Evolutionary conservation across 2,329 filamentous ascomycete genomes (phyloP), one percentile per base, ranked within the genome.

Genomic region (Paraphaeosphaeria minitans): DNA sequence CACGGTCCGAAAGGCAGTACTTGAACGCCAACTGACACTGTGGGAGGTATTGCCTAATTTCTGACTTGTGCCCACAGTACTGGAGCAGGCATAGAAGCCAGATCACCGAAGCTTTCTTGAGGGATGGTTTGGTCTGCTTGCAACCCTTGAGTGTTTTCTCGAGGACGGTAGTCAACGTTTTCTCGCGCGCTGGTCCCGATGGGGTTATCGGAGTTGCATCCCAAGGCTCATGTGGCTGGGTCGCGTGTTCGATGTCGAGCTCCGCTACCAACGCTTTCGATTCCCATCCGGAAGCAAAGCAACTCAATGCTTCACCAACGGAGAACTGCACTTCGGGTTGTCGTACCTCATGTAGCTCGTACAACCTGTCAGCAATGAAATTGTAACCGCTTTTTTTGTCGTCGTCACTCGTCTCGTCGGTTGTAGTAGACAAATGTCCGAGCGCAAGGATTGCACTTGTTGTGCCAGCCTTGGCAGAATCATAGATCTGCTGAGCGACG

Each of bases 81-180:
- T 97, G 93, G 9, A 98, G 88, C 3, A 98, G 79, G 70, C 90
- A 96, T 59, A 98, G 88, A 0, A 98, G 84, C 95, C 95, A 98
- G 66, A 99, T 96, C 0, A 93, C 93, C 0, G 93, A 94, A 3
- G 94, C 93, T 73, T 97, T 97, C 66, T 93, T 88, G 4, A 97
- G 81, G 0, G 93, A 90, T 0, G 95, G 95, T 70, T 97, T 97
- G 0, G 92, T 92, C 9, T 89, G 87, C 68, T 90, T 89, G 78
- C 90, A 95, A 68, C 95, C 89, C 2, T 80, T 79, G 48, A 98
- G 82, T 1, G 96, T 84, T 71, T 89, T 93, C 59, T 91, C 85
- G 5, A 96, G 79, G 1, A 91, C 82, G 0, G 80, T 77, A 9
- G 78, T 78, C 27, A 78, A 60, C 89, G 78, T 53, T 83, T 75